These are phyloP conservation scores for Fragaria nilgerrensis DNA, from an alignment of 306 rosid genomes.

Conservation along the genomic window DNA sequence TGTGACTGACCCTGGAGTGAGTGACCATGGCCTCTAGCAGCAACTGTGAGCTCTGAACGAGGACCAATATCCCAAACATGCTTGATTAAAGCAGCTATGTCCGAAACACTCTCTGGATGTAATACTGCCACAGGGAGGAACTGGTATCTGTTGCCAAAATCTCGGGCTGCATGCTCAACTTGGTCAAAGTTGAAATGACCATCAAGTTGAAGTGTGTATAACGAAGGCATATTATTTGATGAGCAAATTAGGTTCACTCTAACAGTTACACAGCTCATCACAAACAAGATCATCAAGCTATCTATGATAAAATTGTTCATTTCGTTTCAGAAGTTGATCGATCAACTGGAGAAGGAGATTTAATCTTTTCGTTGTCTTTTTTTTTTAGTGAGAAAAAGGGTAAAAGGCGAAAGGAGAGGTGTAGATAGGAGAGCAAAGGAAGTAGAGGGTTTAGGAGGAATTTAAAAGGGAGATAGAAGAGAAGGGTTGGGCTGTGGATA, in stretches of 20 bases:
- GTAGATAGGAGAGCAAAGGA: slow-evolving; percentile 32
- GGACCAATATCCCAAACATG: slow-evolving; percentile 83
- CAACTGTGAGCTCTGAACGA: slow-evolving; percentile 70
- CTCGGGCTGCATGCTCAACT: slow-evolving; percentile 59
- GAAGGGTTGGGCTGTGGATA: slow-evolving; percentile 41
- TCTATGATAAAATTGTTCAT: slow-evolving; percentile 41
- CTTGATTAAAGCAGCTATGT: slow-evolving; percentile 57
- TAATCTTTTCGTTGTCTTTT: slow-evolving; percentile 14
- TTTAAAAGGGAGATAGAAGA: slow-evolving; percentile 43
- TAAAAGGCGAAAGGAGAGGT: slow-evolving; percentile 35
- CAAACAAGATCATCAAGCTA: slow-evolving; percentile 54
- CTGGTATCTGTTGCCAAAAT: slow-evolving; percentile 81
- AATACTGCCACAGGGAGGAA: slow-evolving; percentile 64
- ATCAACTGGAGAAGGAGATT: slow-evolving; percentile 30
- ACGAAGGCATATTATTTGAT: slow-evolving; percentile 41
- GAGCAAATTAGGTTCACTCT: slow-evolving; percentile 42
- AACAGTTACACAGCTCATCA: slow-evolving; percentile 40
- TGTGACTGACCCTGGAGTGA: slow-evolving; percentile 92
- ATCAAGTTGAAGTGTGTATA: slow-evolving; percentile 53
- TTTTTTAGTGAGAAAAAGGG: slow-evolving; percentile 27
- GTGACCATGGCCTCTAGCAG: slow-evolving; percentile 98
- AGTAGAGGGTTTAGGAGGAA: slow-evolving; percentile 40
- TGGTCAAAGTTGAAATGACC: slow-evolving; percentile 70
- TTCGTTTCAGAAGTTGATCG: slow-evolving; percentile 19
- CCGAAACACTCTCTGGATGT: slow-evolving; percentile 74